These are phyloP conservation scores for Petunia secreta DNA, from an alignment of 257 asterid genomes.

Conservation along the genomic window DNA sequence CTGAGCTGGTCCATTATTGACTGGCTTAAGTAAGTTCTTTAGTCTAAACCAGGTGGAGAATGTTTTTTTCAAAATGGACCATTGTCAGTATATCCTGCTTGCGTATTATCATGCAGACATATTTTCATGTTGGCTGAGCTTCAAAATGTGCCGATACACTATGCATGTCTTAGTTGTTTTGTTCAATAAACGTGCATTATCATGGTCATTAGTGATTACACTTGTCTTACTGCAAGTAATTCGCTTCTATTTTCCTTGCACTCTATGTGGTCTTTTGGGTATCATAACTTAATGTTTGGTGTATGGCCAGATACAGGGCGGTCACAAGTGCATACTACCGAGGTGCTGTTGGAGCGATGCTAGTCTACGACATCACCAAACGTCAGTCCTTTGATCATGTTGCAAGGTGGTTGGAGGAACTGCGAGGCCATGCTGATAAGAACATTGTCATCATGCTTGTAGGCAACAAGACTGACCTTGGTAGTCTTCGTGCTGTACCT, in stretches of 20 bases:
- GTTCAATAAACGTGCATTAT: neutral
- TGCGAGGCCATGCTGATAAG: constrained; percentile 81
- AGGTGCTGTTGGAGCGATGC: constrained; percentile 96
- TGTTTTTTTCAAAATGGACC: neutral
- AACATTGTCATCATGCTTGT: constrained; percentile 80
- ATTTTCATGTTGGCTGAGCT: neutral
- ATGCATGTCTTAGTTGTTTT: neutral
- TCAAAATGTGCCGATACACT: neutral
- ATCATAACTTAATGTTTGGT: neutral
- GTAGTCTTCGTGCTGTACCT: constrained; percentile 60
- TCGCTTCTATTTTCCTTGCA: neutral
- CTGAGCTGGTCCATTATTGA: neutral
- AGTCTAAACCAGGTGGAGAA: constrained; percentile 8
- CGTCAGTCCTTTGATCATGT: constrained; percentile 81
- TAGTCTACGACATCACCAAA: constrained; percentile 79
- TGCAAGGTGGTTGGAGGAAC: constrained; percentile 81
- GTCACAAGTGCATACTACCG: constrained; percentile 93
- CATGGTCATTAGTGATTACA: neutral
- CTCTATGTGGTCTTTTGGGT: neutral
- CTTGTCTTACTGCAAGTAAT: neutral
- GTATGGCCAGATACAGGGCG: constrained; percentile 71
- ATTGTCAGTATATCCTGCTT: neutral
- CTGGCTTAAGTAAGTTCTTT: neutral
- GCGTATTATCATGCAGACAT: neutral
- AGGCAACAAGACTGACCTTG: constrained; percentile 89